Conservation (phyloP, 208 protist genomes). For the Acanthamoeba healyi region DNA sequence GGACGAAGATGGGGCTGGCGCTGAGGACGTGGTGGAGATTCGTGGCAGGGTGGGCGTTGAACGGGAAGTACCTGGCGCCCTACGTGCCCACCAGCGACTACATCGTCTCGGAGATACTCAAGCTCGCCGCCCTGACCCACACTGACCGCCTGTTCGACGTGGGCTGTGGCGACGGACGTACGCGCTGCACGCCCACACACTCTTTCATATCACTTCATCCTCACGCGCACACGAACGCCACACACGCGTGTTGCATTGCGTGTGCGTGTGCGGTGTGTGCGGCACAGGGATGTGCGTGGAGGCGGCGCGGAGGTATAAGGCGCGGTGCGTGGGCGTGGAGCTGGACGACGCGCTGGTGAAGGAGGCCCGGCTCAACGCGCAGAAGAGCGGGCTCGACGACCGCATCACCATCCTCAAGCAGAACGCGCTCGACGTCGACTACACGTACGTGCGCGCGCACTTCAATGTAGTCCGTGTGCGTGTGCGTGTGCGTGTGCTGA, state of each 20-base stretch:
- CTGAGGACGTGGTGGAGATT: slow-evolving; percentile 45
- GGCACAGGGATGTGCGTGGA: slow-evolving; percentile 31
- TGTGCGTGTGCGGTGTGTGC: background rate
- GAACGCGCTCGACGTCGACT: slow-evolving; percentile 42
- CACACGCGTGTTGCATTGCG: background rate
- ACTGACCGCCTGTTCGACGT: slow-evolving; percentile 40
- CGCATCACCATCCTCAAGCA: slow-evolving; percentile 58
- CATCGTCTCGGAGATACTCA: slow-evolving; percentile 45
- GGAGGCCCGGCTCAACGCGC: slow-evolving; percentile 30
- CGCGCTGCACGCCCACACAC: no score
- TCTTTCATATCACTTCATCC: no score
- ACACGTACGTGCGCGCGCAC: background rate
- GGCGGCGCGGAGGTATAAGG: background rate
- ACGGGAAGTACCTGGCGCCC: background rate
- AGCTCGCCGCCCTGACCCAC: slow-evolving; percentile 24
- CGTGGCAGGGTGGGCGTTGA: slow-evolving; percentile 20
- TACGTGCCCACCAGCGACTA: slow-evolving; percentile 55
- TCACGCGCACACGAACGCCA: no score
- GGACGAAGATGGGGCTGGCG: slow-evolving; percentile 19
- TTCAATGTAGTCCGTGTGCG: background rate
- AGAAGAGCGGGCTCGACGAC: background rate
- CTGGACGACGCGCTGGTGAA: slow-evolving; percentile 8
- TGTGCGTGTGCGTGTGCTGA: background rate
- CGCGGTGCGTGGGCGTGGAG: slow-evolving; percentile 48
- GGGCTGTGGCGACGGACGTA: slow-evolving; percentile 29